Evolutionary conservation across 805 yeast genomes (phyloP).

Genomic region (Candida dajiaensis): DNA sequence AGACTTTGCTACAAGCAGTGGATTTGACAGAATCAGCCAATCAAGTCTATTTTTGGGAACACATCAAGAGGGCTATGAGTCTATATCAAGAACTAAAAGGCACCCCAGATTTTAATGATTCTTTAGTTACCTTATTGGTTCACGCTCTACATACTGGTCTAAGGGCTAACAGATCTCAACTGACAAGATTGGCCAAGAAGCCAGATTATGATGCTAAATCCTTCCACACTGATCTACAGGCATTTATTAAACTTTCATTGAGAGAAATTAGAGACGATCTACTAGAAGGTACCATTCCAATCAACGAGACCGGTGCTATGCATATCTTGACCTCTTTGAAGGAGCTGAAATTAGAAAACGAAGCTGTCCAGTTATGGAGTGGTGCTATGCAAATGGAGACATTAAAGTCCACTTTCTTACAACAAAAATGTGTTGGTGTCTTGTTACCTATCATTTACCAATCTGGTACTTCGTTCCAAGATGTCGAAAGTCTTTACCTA

Average conservation of each 20-base stretch:
- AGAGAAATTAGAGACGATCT: constrained; percentile 48
- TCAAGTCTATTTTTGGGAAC: constrained; percentile 45
- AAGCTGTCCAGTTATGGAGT: constrained; percentile 69
- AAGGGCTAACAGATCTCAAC: constrained; percentile 48
- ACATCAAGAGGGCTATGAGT: constrained; percentile 44
- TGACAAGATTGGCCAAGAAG: constrained; percentile 49
- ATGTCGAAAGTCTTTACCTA: constrained; percentile 51
- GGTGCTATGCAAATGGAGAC: constrained; percentile 43
- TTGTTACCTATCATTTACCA: constrained; percentile 62
- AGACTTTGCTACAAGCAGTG: constrained; percentile 33
- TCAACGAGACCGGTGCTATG: constrained; percentile 51
- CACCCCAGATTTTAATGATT: constrained; percentile 41
- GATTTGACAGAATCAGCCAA: constrained; percentile 32
- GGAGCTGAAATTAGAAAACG: constrained; percentile 54
- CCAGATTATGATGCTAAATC: constrained; percentile 57
- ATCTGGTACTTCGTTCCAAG: constrained; percentile 55
- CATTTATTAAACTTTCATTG: constrained; percentile 41
- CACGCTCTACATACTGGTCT: constrained; percentile 50
- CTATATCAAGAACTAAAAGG: constrained; percentile 41
- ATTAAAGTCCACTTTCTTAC: constrained; percentile 42
- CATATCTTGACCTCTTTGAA: constrained; percentile 52
- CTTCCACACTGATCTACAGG: constrained; percentile 47
- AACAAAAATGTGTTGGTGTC: constrained; percentile 62
- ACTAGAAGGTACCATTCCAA: constrained; percentile 34
- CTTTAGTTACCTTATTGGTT: constrained; percentile 42